Percentiles rank a stretch among this genome's conserved stretches.
Evolutionary conservation across 495 filamentous ascomycete species (phyloP).

Genomic region (Usnea hakonensis): DNA sequence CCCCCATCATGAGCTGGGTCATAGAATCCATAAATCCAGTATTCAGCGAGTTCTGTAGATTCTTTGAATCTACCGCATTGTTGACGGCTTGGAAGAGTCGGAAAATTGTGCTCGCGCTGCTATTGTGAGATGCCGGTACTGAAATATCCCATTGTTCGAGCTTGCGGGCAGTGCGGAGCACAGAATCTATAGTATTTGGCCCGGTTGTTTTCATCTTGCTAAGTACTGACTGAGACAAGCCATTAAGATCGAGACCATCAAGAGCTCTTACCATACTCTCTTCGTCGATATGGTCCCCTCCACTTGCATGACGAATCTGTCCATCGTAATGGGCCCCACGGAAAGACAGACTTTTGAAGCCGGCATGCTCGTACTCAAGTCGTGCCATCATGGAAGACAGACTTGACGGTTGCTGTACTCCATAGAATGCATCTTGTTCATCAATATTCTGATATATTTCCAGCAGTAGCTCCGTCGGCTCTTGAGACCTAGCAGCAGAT

Average conservation of each 20-base stretch:
- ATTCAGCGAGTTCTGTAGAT: conserved; percentile 48
- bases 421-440: conserved; percentile 93
- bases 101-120: conserved; percentile 63
- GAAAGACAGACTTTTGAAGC: conserved; percentile 80
- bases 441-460: conserved; percentile 83
- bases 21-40: conserved; percentile 58
- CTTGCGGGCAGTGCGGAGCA: conserved; percentile 74
- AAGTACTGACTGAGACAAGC: conserved; percentile 64
- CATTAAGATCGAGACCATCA: conserved; percentile 59
- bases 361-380: conserved; percentile 86
- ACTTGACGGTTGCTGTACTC: conserved; percentile 71
- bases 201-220: conserved; percentile 36
- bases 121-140: conserved; percentile 52
- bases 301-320: conserved; percentile 51
- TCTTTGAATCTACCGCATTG: conserved; percentile 48
- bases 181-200: conserved; percentile 50
- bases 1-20: conserved; percentile 44
- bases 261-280: conserved; percentile 43
- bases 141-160: conserved; percentile 91
- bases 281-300: conserved; percentile 34
- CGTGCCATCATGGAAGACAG: conserved; percentile 68
- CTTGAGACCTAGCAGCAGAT: conserved; percentile 48
- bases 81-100: conserved; percentile 72
- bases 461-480: conserved; percentile 61
- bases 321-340: conserved; percentile 88